Percentiles rank a stretch among this genome's conserved stretches.
These are phyloP conservation scores for Adansonia grandidieri DNA, from an alignment of 441 rosid genomes.

Conservation along the genomic window DNA sequence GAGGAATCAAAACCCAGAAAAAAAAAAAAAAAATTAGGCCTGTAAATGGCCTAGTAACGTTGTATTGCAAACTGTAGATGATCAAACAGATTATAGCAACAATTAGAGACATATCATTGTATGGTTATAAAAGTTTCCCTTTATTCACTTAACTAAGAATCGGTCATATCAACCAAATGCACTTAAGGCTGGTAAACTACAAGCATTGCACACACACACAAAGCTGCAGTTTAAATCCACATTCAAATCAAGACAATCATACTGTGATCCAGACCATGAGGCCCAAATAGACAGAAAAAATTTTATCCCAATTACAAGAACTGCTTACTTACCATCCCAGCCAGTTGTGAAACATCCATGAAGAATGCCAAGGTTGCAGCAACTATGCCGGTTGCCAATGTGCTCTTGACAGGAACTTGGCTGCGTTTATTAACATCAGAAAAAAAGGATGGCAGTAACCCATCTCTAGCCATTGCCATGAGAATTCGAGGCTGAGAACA, in stretches of 20 bases:
- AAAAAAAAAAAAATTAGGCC: not conserved
- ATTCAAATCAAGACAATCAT: not conserved
- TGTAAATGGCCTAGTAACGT: slow-evolving; percentile 2
- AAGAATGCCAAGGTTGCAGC: slow-evolving; percentile 61
- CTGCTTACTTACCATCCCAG: slow-evolving; percentile 65
- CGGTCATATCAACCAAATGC: not conserved
- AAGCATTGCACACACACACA: not conserved
- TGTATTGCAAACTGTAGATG: not conserved
- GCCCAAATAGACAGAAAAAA: not conserved
- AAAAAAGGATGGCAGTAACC: slow-evolving; percentile 76
- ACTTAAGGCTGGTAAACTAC: not conserved
- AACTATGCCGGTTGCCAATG: slow-evolving; percentile 59
- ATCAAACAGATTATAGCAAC: not conserved
- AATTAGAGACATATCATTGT: not conserved
- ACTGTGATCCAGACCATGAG: not conserved
- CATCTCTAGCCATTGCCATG: slow-evolving; percentile 91
- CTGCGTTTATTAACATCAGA: slow-evolving; percentile 62
- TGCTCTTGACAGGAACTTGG: slow-evolving; percentile 76
- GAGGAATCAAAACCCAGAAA: slow-evolving; percentile 4
- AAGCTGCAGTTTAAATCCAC: not conserved
- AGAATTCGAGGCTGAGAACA: slow-evolving; percentile 69
- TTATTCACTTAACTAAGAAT: not conserved
- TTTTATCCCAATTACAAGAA: not conserved
- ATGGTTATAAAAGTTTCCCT: not conserved
- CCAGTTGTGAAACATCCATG: slow-evolving; percentile 78